A percentile compares a stretch with the other conserved stretches of the same genome.
Evolutionary conservation across 305 asterid species (phyloP).

Genomic region (Fraxinus dipetala): DNA sequence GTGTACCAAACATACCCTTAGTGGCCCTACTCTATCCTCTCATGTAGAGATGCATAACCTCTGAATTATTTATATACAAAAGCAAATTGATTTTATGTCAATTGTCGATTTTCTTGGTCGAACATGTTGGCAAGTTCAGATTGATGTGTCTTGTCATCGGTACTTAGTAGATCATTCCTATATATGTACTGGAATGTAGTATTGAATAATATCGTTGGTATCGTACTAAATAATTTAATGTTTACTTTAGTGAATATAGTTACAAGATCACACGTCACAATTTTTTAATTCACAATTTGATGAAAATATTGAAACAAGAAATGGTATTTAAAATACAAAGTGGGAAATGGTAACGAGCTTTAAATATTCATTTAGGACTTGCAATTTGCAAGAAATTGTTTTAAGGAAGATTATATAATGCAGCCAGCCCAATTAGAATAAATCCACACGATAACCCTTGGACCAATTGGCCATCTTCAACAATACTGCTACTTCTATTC

Average conservation of each 20-base stretch:
- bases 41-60: neutral
- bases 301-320: neutral
- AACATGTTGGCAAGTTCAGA: neutral
- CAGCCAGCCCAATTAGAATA: neutral
- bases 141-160: neutral
- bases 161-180: neutral
- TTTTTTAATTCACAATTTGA: neutral
- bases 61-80: neutral
- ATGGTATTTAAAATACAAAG: neutral
- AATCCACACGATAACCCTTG: neutral
- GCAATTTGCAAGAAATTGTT: neutral
- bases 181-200: neutral
- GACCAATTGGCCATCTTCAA: neutral
- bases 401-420: neutral
- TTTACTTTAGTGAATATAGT: neutral
- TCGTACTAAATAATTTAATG: neutral
- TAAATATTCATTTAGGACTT: neutral
- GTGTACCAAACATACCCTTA: neutral
- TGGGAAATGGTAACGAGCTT: neutral
- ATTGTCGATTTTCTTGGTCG: neutral
- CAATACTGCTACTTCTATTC: neutral
- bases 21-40: neutral
- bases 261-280: neutral
- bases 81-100: neutral
- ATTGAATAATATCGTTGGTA: neutral